phyloP scores from a whole-genome alignment of 2,329 filamentous ascomycete genomes.

The Claviceps monticola region DNA sequence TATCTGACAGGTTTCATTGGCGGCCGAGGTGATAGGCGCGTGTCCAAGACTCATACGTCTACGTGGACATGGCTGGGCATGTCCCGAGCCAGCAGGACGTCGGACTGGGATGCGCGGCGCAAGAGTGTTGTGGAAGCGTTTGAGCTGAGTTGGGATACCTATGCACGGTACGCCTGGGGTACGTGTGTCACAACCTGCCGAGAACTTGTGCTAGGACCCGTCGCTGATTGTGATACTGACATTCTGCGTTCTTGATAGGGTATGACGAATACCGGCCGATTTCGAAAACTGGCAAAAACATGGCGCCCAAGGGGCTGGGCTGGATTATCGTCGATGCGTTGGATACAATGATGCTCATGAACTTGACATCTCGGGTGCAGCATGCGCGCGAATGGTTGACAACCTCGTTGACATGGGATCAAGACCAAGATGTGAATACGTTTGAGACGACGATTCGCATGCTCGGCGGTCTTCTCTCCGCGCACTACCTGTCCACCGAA shows the following conservation, averaged over 20 bases:
- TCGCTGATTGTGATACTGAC: slow-evolving; percentile 12
- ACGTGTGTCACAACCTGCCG: slow-evolving; percentile 19
- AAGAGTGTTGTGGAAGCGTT: slow-evolving; percentile 82
- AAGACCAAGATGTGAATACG: slow-evolving; percentile 90
- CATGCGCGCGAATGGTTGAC: slow-evolving; percentile 85
- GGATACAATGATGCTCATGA: slow-evolving; percentile 98
- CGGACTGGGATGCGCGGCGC: slow-evolving; percentile 66
- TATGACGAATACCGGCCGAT: slow-evolving; percentile 80
- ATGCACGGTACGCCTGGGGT: slow-evolving; percentile 92
- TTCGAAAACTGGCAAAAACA: slow-evolving; percentile 64
- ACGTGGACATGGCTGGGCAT: slow-evolving; percentile 44
- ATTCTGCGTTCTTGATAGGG: slow-evolving; percentile 28
- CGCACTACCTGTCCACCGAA: slow-evolving; percentile 82
- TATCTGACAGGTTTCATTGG: slow-evolving; percentile 57
- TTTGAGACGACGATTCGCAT: slow-evolving; percentile 98
- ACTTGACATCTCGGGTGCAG: slow-evolving; percentile 70
- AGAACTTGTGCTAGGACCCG: slow-evolving; percentile 4
- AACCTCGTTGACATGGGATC: slow-evolving; percentile 68
- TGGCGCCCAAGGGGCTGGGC: slow-evolving; percentile 79
- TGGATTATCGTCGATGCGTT: slow-evolving; percentile 97
- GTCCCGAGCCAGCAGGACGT: slow-evolving; percentile 29
- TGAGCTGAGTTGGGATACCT: slow-evolving; percentile 81
- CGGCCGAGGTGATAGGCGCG: slow-evolving; percentile 16
- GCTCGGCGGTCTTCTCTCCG: slow-evolving; percentile 83
- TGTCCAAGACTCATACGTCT: slow-evolving; percentile 18